Evolutionary conservation across 2,329 filamentous ascomycete species (phyloP), one percentile per base, ranked within the genome.

Genomic region (Trichoderma breve): DNA sequence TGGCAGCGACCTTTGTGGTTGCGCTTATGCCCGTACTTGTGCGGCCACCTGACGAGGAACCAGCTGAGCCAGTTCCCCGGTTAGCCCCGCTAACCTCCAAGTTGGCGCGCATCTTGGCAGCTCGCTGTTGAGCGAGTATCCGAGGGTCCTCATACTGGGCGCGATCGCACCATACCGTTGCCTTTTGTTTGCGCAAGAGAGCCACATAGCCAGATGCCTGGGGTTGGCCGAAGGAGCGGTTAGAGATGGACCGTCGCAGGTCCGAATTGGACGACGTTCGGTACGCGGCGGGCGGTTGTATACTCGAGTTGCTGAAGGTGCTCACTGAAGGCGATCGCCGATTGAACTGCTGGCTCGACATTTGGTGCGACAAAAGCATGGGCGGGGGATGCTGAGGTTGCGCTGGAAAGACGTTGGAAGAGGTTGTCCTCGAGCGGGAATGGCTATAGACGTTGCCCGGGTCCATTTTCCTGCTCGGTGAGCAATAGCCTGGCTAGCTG

Each of bases 101-200:
- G 71, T 91, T 91, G 14, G 96, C 96, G 63, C 94, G 88, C 84
- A 93, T 90, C 85, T 96, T 97, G 72, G 95, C 96, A 47, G 93
- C 92, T 72, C 93, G 89, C 81, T 97, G 94, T 78, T 95, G 92
- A 32, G 94, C 94, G 4, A 92, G 84, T 71, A 96, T 84, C 65
- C 94, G 89, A 0, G 95, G 93, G 80, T 99, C 96, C 82, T 98
- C 94, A 74, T 93, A 91, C 81, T 99, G 96, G 11, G 95, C 89
- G 69, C 95, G 92, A 80, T 98, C 96, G 84, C 95, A 98, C 96
- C 96, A 99, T 5, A 99, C 96, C 0, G 96, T 99, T 36, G 94
- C 96, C 81, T 98, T 98, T 83, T 99, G 96, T 81, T 95, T 95
- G 74, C 96, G 90, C 83, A 99, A 91, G n/a, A 98, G 87, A 43